Evolutionary conservation across 176 grass and related monocot genomes (phyloP), one percentile per base, ranked within the genome.

Genomic region (Oryza nivara): DNA sequence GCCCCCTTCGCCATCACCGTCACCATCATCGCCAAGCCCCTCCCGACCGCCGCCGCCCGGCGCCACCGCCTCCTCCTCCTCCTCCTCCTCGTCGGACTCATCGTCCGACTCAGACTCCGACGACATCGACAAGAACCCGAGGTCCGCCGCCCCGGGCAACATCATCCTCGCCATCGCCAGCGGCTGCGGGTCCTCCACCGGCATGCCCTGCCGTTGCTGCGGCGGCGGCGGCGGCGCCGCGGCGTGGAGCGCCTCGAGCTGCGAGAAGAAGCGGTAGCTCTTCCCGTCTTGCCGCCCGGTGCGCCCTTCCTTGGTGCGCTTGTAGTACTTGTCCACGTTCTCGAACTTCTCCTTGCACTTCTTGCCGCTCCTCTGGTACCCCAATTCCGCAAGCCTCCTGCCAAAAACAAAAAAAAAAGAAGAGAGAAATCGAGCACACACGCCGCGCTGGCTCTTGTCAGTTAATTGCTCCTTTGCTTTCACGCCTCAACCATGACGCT

Each of bases 251-350:
- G 90, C 93, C 82, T 97, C 92, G 1, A 95, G 89, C 68, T 97
- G 84, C 10, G 82, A 85, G 45, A 97, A 97, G 84, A 97, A 97
- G 28, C 92, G 92, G 92, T 97, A 97, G 89, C 91, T 97, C 83
- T 94, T 95, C 54, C 96, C 96, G 80, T 98, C 96, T 76, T 95
- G 93, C 54, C 93, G 54, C 0, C 96, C 96, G 25, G 93, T 83
- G 13, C 91, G 93, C 34, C 96, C 87, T 70, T 94, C 96, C 86
- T 98, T 98, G 12, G 96, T 98, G 77, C 96, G 96, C 91, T 98
- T 98, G 91, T 98, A 98, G 89, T 98, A 98, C 89, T 98, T 98
- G 78, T 95, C 89, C 43, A 98, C 93, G 86, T 98, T 98, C 91
- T 98, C 93, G 68, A 98, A 98, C 84, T 98, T 98, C 90, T 98